Base-by-base conservation (phyloP, 306 rosid species). In the Lotus japonicus region DNA sequence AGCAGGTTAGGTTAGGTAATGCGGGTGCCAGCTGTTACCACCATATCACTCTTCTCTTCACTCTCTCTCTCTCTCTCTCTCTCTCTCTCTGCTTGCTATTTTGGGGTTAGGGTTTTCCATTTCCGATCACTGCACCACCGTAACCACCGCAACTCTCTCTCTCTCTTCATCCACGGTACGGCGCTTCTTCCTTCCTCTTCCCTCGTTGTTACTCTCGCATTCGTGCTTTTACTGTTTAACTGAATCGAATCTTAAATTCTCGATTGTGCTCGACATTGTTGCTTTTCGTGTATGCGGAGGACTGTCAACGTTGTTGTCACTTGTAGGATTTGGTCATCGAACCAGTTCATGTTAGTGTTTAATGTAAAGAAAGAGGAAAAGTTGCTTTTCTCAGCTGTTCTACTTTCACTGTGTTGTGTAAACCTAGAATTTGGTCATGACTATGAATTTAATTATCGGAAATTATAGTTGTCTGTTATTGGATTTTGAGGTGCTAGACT, bases 21-120 rank as follows among this genome's bases (percentile, higher is more conserved):
- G 50, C 39, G 72, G 62, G 51, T 36, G 72, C 49, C 62, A 67
- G 72, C 72, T 67, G 72, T 67, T 10, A 35, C 26, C 56, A 35
- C 26, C 56, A 64, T 45, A 64, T 64, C 69, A 45, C 69, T 44
- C 68, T 18, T 39, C 67, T 38, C 42, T 31, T 7, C 42, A 7
- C 42, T 38, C 1, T 38, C 42, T 8, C 9, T 38, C 41, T 26
- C 31, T 1, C 31, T 26, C 31, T 26, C 31, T 26, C 31, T 26
- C 31, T 26, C 31, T 26, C 4, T 26, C 11, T 38, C 42, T 31
- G 42, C 11, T 38, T 38, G 2, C 11, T 38, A 1, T 7, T 7
- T 38, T 38, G 42, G 11, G 42, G 42, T 38, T 38, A 38, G 42
- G 42, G 42, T 38, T 38, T 38, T 2, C 42, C 0, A 7, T 38